Evolutionary conservation across 73 alveolate species (phyloP).

Genomic region (Blepharisma japonicum): DNA sequence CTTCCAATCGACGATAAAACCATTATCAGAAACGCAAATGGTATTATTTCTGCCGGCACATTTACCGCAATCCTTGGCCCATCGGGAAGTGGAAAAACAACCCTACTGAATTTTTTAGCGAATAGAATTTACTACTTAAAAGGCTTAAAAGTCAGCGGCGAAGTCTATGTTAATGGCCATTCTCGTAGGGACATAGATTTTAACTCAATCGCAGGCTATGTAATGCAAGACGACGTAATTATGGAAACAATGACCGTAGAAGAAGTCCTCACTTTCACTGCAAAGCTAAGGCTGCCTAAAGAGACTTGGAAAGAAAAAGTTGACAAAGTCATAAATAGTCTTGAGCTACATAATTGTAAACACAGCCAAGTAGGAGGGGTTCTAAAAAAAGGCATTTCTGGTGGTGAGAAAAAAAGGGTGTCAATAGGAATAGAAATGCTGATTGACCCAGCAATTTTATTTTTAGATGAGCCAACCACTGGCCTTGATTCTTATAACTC

Average conservation of each 20-base stretch:
- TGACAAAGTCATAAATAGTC: constrained; percentile 23
- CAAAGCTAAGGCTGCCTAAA: constrained; percentile 69
- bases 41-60: constrained; percentile 53
- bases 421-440: constrained; percentile 57
- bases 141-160: constrained; percentile 67
- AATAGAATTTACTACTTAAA: constrained; percentile 56
- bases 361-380: constrained; percentile 57
- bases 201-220: constrained; percentile 74
- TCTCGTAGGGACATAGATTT: constrained; percentile 58
- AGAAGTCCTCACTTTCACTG: constrained; percentile 85
- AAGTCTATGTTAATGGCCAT: constrained; percentile 71
- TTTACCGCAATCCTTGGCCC: constrained; percentile 87
- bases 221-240: constrained; percentile 84
- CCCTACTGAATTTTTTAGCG: constrained; percentile 79
- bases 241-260: constrained; percentile 76
- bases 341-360: constrained; percentile 44
- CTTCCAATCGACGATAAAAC: background rate
- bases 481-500: constrained; percentile 51
- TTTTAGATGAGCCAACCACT: constrained; percentile 60
- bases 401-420: constrained; percentile 70
- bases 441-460: constrained; percentile 49
- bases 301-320: constrained; percentile 25
- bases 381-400: constrained; percentile 56
- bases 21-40: background rate
- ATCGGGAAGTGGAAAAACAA: constrained; percentile 96